Conservation (phyloP, 1,284 basidiomycete species). For the Puccinia hordei region DNA sequence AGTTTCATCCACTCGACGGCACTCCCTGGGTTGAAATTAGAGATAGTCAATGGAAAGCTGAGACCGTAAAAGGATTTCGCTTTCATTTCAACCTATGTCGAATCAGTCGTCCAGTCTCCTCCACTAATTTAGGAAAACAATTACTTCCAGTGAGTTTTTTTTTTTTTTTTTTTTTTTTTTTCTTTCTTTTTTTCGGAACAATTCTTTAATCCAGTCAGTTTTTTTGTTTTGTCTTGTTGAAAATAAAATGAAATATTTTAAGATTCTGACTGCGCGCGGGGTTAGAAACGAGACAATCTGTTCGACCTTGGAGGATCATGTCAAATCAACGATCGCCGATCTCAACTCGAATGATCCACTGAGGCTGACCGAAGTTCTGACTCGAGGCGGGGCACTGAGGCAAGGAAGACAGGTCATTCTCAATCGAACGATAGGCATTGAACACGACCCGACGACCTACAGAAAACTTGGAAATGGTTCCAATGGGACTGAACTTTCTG, state of each 20-base stretch:
- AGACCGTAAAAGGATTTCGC: background rate
- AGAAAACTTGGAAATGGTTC: background rate
- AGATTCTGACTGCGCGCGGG: slow-evolving; percentile 25
- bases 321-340: background rate
- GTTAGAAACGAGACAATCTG: background rate
- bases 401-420: background rate
- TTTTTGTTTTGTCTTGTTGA: background rate
- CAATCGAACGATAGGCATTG: background rate
- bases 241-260: background rate
- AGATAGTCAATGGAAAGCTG: slow-evolving; percentile 48
- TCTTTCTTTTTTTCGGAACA: background rate
- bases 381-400: background rate
- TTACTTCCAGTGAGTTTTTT: slow-evolving; percentile 28
- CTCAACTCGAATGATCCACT: slow-evolving; percentile 27
- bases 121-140: slow-evolving; percentile 22
- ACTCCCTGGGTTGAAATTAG: slow-evolving; percentile 42
- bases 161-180: no score
- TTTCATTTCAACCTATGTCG: slow-evolving; percentile 46
- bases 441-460: slow-evolving; percentile 21
- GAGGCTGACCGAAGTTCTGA: background rate
- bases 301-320: slow-evolving; percentile 5
- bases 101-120: slow-evolving; percentile 1
- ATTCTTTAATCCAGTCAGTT: background rate
- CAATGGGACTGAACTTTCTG: background rate
- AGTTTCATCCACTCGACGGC: background rate